Evolutionary conservation across 2,329 filamentous ascomycete species (phyloP).

Genomic region (Chaetomium globosum): DNA sequence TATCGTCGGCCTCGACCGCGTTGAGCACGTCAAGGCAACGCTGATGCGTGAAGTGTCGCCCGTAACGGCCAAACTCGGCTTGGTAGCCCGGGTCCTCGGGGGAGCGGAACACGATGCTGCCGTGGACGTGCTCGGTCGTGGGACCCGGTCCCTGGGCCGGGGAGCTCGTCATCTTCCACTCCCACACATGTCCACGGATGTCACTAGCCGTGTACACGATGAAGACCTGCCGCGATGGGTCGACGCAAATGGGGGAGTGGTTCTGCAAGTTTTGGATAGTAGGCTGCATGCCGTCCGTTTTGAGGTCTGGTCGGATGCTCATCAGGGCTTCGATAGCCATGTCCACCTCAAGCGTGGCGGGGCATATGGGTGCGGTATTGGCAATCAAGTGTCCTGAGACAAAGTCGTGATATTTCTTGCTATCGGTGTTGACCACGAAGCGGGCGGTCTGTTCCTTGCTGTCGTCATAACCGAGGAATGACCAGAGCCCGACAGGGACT

Average conservation of each 20-base stretch:
- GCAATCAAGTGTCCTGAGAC: slow-evolving; percentile 47
- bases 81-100: not conserved
- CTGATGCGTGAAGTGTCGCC: slow-evolving; percentile 42
- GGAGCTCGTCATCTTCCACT: too few relatives aligned
- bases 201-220: too few relatives aligned
- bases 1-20: slow-evolving; percentile 40
- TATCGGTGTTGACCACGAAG: slow-evolving; percentile 49
- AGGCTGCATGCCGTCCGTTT: not conserved
- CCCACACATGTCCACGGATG: too few relatives aligned
- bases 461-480: slow-evolving; percentile 30
- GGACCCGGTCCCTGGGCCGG: slow-evolving; percentile 30
- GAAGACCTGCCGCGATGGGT: slow-evolving; percentile 1
- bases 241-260: not conserved
- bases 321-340: slow-evolving; percentile 1
- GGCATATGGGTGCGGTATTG: slow-evolving; percentile 45
- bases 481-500: slow-evolving; percentile 23
- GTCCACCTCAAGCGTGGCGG: slow-evolving; percentile 44
- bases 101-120: slow-evolving; percentile 1
- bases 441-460: slow-evolving; percentile 31
- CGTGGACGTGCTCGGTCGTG: slow-evolving; percentile 29
- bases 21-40: slow-evolving; percentile 40
- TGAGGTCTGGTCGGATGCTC: not conserved
- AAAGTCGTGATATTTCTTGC: slow-evolving; percentile 41
- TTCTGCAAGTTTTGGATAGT: not conserved
- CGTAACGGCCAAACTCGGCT: slow-evolving; percentile 39